Evolutionary conservation across 2,329 filamentous ascomycete species (phyloP), one percentile per base, ranked within the genome.

Genomic region (Trichoderma sp.): DNA sequence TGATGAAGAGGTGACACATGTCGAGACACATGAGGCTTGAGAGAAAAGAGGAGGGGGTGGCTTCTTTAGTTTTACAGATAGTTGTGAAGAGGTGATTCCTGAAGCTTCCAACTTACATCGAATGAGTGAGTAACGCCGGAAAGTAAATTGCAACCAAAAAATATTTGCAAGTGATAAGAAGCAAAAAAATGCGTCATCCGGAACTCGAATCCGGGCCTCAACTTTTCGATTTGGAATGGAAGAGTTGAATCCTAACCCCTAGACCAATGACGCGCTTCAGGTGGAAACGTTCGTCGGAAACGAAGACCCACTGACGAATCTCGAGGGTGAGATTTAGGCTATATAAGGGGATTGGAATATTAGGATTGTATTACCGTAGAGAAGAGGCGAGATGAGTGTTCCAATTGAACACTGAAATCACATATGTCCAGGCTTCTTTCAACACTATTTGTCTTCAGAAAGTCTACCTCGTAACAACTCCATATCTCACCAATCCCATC

Each of bases 201-300:
- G 72, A 75, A 75, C 72, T 75, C 72, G 72, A 75, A 75, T 75
- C 72, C 72, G 72, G 72, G 72, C 72, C 72, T 75, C 72, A 75
- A 75, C 72, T 75, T 75, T 75, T 75, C 72, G 8, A 38, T 62
- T 56, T 14, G 27, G 4, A 67, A 75, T 75, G 72, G 72, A 75
- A 75, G 72, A 75, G 72, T 75, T 75, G 72, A 75, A 75, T 75
- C 72, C 72, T 75, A 75, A 75, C 72, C 72, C 72, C 72, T 75
- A 75, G 72, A 75, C 72, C 72, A 75, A 75, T 75, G 72, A 69
- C 72, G 72, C 72, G 12, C 3, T 6, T 35, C 4, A 24, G 1
- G 27, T 33, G 60, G 66, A 18, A 35, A 4, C 12, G 14, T 64
- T 31, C 50, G 45, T 35, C 14, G 45, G 45, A 56, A 67, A 31